phyloP scores from a whole-genome alignment of 2,329 filamentous ascomycete genomes.

The Colletotrichum costaricense region DNA sequence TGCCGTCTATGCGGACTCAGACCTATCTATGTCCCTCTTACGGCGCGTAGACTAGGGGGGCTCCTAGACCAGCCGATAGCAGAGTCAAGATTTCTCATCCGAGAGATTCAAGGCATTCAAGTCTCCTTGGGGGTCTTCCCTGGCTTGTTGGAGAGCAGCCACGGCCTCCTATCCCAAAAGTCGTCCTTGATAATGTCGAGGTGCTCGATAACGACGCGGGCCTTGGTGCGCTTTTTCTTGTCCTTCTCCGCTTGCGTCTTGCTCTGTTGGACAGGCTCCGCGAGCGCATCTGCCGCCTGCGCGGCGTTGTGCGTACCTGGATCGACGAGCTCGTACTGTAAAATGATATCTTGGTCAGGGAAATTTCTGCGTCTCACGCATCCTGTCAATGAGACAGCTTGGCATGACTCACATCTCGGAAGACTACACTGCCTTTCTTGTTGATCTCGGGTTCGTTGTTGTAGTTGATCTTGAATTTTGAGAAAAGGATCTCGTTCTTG shows the following conservation, averaged over 20 bases:
- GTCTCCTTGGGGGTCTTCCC: slow-evolving; percentile 75
- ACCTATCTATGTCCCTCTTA: background rate
- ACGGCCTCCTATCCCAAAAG: slow-evolving; percentile 91
- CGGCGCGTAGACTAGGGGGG: background rate
- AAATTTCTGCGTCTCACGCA: background rate
- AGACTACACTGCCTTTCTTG: slow-evolving; percentile 92
- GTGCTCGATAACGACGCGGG: slow-evolving; percentile 83
- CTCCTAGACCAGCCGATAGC: background rate
- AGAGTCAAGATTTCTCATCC: slow-evolving; percentile 3
- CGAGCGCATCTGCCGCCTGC: slow-evolving; percentile 58
- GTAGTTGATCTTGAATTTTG: slow-evolving; percentile 91
- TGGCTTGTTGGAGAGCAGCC: slow-evolving; percentile 81
- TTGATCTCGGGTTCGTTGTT: slow-evolving; percentile 95
- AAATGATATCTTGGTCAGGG: background rate
- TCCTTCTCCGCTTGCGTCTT: slow-evolving; percentile 88
- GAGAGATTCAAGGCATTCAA: slow-evolving; percentile 38
- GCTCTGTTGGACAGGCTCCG: slow-evolving; percentile 69
- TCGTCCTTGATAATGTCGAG: slow-evolving; percentile 95
- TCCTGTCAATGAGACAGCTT: slow-evolving; percentile 61
- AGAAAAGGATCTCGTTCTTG: slow-evolving; percentile 97
- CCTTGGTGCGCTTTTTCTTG: slow-evolving; percentile 83
- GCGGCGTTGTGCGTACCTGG: slow-evolving; percentile 59
- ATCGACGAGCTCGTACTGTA: slow-evolving; percentile 75
- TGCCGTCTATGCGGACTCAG: background rate
- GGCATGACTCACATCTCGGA: slow-evolving; percentile 73